phyloP scores from a whole-genome alignment of 345 rosid genomes.

The Angophora floribunda region DNA sequence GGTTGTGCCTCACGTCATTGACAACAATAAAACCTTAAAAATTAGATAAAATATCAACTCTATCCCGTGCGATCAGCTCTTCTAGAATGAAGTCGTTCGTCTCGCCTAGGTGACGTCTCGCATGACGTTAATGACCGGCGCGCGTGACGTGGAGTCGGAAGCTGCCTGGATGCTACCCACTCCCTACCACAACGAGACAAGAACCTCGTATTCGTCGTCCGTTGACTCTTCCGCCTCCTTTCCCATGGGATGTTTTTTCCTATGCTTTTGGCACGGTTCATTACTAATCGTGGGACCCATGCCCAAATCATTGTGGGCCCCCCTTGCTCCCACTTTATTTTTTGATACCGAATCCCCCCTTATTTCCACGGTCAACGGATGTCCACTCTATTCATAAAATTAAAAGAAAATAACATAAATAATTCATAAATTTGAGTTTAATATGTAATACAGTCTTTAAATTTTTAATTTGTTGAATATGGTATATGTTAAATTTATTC shows the following conservation, averaged over 20 bases:
- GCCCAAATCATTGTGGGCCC: background rate
- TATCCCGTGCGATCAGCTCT: background rate
- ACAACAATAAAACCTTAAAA: background rate
- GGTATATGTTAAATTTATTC: no score
- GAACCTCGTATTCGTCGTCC: background rate
- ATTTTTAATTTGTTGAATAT: no score
- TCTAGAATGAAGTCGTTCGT: background rate
- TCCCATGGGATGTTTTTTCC: background rate
- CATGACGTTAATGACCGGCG: background rate
- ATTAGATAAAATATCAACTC: slow-evolving; percentile 28
- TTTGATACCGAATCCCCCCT: no score
- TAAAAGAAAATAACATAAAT: no score
- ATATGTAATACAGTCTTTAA: no score
- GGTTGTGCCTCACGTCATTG: background rate
- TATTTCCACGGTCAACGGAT: no score
- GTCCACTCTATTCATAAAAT: no score
- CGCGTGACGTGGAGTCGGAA: background rate
- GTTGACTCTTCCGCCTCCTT: background rate
- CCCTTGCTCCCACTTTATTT: rapidly evolving
- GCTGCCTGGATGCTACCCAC: background rate
- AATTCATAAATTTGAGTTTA: no score
- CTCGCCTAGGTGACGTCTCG: background rate
- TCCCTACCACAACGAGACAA: background rate
- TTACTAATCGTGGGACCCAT: background rate
- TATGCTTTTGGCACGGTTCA: background rate